Evolutionary conservation across 1,139 yeast species (phyloP), one percentile per base, ranked within the genome.

Genomic region (Schwanniomyces etchellsii): DNA sequence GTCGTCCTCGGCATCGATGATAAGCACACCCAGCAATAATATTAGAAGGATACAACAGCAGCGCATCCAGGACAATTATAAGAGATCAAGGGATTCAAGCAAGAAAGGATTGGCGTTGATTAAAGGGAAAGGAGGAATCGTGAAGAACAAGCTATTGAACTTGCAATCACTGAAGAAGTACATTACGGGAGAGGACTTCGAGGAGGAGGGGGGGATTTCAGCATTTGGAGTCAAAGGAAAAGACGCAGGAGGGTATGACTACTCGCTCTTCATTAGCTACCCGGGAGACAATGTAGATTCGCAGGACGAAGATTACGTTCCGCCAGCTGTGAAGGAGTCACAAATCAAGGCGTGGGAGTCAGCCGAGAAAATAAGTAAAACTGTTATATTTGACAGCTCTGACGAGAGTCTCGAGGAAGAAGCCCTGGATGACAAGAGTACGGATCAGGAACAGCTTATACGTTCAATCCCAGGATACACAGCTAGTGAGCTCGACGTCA

Each of bases 271-370:
- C 26, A 38, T 53, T 5, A 45, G 48, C 30, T 46, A 50, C 31
- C 48, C 57, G 9, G 37, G 32, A 27, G 35, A 30, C 4, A 50
- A 43, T 2, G 42, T 35, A 11, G 52, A 46, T 29, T 22, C 38
- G n/a, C 50, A 48, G 18, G 46, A 43, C 29, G 48, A 48, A 3
- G 45, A 46, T 22, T 39, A 38, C 20, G 25, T 36, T n/a, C 53
- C 56, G 15, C 58, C 58, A 5, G 39, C 49, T 12, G 41, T 55
- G 2, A 57, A 54, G 31, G 57, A 54, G 27, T 62, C 70, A 4
- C 71, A 64, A 39, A 50, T 64, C n/a, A 55, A 53, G 35, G 71
- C 71, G 10, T 67, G 73, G 73, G 70, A 66, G 38, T 55, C 64
- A 15, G 72, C 71, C 1, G 73, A 67, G 37, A 57, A 60, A 38